Evolutionary conservation across 75 land plant species (phyloP).

Genomic region (Cunninghamia lanceolata): DNA sequence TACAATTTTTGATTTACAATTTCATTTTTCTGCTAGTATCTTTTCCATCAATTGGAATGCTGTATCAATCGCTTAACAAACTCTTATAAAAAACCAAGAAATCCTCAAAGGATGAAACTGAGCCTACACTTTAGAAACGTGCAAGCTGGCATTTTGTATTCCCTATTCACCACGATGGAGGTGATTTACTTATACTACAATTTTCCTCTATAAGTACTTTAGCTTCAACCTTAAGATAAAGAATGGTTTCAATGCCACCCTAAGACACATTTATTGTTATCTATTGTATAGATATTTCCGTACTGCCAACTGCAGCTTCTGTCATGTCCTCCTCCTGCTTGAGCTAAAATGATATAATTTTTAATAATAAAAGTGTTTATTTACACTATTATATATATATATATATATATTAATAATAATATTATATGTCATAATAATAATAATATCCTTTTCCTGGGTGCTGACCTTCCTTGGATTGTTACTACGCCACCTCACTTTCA

Average conservation of each 20-base stretch:
- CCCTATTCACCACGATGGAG: neutral
- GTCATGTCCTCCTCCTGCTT: neutral
- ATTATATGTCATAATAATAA: no score
- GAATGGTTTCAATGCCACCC: no score
- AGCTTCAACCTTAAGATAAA: no score
- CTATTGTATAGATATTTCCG: neutral
- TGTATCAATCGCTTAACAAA: neutral
- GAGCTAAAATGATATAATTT: no score
- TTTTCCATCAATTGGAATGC: neutral
- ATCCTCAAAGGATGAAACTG: neutral
- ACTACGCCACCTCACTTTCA: no score
- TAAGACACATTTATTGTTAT: neutral
- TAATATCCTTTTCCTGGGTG: no score
- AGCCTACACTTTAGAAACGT: neutral
- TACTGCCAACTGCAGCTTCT: neutral
- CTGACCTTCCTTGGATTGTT: no score
- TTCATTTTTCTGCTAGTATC: neutral
- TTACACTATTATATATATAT: no score
- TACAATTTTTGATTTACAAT: neutral
- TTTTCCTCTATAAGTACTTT: neutral
- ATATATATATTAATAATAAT: no score
- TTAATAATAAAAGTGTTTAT: no score
- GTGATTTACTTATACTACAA: neutral
- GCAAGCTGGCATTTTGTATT: neutral
- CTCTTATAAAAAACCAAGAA: neutral